Base-by-base conservation (phyloP, 352 stramenopile species). In the Lagenidium sp. region DNA sequence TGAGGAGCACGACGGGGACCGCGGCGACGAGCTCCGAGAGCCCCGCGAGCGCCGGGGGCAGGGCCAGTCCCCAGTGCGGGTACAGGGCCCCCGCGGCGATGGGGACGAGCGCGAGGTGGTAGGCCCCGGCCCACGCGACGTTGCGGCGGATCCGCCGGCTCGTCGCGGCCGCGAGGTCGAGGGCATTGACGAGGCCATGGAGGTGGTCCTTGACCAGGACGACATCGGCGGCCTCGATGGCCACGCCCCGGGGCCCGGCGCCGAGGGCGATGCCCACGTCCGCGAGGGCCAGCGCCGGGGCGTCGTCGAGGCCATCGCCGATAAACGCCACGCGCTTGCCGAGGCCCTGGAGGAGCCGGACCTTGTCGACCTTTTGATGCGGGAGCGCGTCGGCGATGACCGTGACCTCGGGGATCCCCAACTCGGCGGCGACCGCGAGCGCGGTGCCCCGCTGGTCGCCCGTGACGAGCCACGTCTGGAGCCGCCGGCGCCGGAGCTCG, bases 1-100 rank as follows among this genome's bases (percentile, higher is more conserved):
- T 86, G 47, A 86, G 86, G 11, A 85, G 51, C 16, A 90, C 78
- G 42, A 90, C 77, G 1, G 77, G 76, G n/a, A 90, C 75, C 4
- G 75, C 85, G 31, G 69, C 85, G 6, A 87, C 45, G 25, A 86
- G 46, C 44, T 87, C 76, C 16, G 75, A 86, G 19, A 90, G 59
- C 10, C 77, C 77, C 22, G 77, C 77, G 3, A 90, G 47, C 10
- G 73, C 66, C 8, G 78, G 75, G 13, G 78, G 72, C n/a, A 90
- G 73, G 45, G 55, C 63, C 40, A 90, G 50, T 1, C 70, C 68
- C 4, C 77, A 46, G 29, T 72, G 58, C 39, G 55, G 60, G 43
- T 86, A 90, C 46, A 90, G 49, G 19, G 60, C 75, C 5, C 78
- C 78, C 37, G 69, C 85, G 12, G 78, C 75, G 29, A 90, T 41